Conservation (phyloP, 345 rosid genomes). For the Erucastrum elatum region DNA sequence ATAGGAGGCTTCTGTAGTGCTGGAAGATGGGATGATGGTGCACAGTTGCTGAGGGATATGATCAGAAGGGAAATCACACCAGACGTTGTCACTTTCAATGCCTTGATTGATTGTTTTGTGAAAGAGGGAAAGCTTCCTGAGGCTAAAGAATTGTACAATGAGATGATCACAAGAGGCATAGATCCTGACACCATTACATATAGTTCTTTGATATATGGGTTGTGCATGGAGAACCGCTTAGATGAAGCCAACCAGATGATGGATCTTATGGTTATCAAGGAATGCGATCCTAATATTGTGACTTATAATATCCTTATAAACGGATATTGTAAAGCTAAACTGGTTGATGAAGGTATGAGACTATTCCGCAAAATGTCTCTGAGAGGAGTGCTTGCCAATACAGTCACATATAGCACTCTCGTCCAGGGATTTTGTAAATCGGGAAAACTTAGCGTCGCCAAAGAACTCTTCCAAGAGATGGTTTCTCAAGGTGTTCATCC, state of each 20-base stretch:
- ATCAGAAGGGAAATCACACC: neutral
- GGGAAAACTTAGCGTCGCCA: neutral
- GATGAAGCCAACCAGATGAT: constrained; percentile 34
- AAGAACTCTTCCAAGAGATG: constrained; percentile 12
- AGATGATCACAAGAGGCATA: no score
- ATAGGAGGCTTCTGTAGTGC: neutral
- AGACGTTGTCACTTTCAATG: neutral
- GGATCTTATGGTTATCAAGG: constrained; percentile 27
- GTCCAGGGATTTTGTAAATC: neutral
- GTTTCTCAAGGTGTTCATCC: neutral
- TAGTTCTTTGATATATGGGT: constrained; percentile 29
- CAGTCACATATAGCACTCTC: constrained; percentile 13
- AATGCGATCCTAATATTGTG: constrained; percentile 1
- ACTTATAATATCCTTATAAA: constrained; percentile 20
- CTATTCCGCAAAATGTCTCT: neutral
- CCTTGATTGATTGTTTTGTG: constrained; percentile 7
- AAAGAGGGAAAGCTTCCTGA: constrained; percentile 30
- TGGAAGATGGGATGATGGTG: constrained; percentile 26
- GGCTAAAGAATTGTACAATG: constrained; percentile 19
- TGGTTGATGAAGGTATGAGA: neutral
- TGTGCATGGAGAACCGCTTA: constrained; percentile 28
- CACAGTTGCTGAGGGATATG: constrained; percentile 35
- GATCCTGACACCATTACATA: neutral
- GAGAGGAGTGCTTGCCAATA: neutral
- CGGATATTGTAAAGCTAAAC: neutral